Evolutionary conservation across 768 basidiomycete species (phyloP).

Genomic region (Tricholoma bakamatsutake): DNA sequence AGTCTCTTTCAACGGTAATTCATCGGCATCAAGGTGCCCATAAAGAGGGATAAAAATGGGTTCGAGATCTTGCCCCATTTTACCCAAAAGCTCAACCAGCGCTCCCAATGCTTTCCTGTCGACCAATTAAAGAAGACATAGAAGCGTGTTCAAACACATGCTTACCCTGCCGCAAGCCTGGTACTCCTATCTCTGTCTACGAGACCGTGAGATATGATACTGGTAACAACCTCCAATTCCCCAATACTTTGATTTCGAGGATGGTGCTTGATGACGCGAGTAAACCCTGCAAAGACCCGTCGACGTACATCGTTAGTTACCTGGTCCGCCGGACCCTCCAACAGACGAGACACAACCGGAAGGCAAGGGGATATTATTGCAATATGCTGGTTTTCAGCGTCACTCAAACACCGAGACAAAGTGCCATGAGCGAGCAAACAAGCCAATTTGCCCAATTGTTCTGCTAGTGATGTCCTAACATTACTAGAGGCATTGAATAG

Average conservation of each 20-base stretch:
- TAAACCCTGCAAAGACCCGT: constrained; percentile 35
- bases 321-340: constrained; percentile 43
- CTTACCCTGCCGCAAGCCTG: constrained; percentile 67
- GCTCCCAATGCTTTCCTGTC: constrained; percentile 44
- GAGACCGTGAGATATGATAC: constrained; percentile 44
- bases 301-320: constrained; percentile 43
- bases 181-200: constrained; percentile 51
- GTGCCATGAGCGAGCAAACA: constrained; percentile 35
- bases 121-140: not conserved
- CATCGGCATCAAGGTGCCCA: constrained; percentile 39
- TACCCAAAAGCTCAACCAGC: constrained; percentile 33
- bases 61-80: constrained; percentile 30
- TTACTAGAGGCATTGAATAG: constrained; percentile 24
- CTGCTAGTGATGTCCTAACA: constrained; percentile 28
- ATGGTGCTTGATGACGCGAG: constrained; percentile 38
- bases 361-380: constrained; percentile 29
- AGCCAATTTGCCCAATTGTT: constrained; percentile 25
- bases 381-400: constrained; percentile 17
- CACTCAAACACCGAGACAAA: constrained; percentile 21
- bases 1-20: constrained; percentile 54
- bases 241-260: constrained; percentile 23
- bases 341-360: constrained; percentile 30
- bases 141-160: not conserved
- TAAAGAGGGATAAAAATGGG: constrained; percentile 40
- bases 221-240: constrained; percentile 24